Conservation (phyloP, 345 rosid genomes). For the Boechera divaricarpa region DNA sequence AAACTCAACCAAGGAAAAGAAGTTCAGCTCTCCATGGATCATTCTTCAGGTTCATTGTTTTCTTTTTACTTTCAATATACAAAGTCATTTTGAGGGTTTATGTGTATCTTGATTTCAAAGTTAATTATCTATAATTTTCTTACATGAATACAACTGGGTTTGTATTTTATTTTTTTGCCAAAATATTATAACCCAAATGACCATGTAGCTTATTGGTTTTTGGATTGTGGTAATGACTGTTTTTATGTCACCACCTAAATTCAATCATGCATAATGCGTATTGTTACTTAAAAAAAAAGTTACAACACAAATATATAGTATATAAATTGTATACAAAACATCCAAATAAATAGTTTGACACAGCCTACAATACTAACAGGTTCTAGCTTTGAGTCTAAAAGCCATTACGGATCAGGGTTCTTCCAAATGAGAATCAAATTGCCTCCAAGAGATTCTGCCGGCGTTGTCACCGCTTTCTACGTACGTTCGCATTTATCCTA, state of each 20-base stretch:
- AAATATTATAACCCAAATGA: too few species aligned
- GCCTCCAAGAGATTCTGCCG: slow-evolving; percentile 61
- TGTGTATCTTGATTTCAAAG: background rate
- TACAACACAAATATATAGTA: background rate
- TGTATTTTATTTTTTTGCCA: background rate
- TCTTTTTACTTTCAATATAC: background rate
- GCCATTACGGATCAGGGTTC: slow-evolving; percentile 58
- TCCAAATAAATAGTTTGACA: background rate
- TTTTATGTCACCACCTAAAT: background rate
- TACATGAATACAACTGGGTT: too few species aligned
- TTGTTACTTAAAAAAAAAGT: background rate
- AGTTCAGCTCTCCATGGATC: slow-evolving; percentile 31
- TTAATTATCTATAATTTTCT: background rate
- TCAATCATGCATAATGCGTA: background rate
- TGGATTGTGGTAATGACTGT: background rate
- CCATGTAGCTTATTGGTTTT: background rate
- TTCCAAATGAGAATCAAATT: slow-evolving; percentile 58
- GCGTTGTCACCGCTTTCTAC: slow-evolving; percentile 71
- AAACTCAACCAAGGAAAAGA: slow-evolving; percentile 34
- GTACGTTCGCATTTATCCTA: slow-evolving; percentile 38
- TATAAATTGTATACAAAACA: background rate
- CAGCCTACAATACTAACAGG: slow-evolving; percentile 38
- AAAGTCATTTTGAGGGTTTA: background rate
- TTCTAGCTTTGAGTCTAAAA: slow-evolving; percentile 61
- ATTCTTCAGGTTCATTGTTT: background rate